Evolutionary conservation across 441 rosid species (phyloP).

Genomic region (Cnidoscolus chayamansa): DNA sequence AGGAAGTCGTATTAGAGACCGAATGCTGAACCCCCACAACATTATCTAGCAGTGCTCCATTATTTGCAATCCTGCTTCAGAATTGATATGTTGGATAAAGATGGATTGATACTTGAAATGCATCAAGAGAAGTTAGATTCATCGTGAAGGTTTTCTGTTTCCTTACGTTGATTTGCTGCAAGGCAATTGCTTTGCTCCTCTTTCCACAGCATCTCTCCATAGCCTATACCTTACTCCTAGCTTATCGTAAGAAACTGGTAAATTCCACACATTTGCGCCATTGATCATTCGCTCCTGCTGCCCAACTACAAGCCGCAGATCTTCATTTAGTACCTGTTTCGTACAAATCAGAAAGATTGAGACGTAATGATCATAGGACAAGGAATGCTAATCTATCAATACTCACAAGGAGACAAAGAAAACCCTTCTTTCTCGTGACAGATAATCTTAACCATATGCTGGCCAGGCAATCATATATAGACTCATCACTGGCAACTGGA

Average conservation of each 20-base stretch:
- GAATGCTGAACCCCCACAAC: constrained; percentile 2
- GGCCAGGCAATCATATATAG: no score
- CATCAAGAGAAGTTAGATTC: constrained; percentile 23
- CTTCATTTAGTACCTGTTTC: constrained; percentile 83
- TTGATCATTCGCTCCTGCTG: constrained; percentile 87
- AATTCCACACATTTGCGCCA: constrained; percentile 87
- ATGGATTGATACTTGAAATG: neutral
- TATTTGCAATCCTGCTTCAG: constrained; percentile 19
- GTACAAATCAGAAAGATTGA: neutral
- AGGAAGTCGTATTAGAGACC: neutral
- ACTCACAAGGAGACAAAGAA: no score
- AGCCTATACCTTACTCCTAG: constrained; percentile 86
- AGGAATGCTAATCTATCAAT: neutral
- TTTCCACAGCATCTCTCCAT: constrained; percentile 77
- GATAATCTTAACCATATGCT: no score
- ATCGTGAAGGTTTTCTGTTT: constrained; percentile 15
- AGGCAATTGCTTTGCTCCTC: constrained; percentile 63
- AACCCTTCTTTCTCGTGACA: no score
- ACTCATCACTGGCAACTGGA: neutral
- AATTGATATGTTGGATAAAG: constrained; percentile 6
- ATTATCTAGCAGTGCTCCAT: neutral
- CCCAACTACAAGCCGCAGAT: constrained; percentile 73
- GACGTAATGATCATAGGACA: neutral
- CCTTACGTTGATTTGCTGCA: constrained; percentile 43
- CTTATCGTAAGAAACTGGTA: constrained; percentile 81